Conservation (phyloP, 2,329 filamentous ascomycete species). For the Pestalotiopsis sp. region DNA sequence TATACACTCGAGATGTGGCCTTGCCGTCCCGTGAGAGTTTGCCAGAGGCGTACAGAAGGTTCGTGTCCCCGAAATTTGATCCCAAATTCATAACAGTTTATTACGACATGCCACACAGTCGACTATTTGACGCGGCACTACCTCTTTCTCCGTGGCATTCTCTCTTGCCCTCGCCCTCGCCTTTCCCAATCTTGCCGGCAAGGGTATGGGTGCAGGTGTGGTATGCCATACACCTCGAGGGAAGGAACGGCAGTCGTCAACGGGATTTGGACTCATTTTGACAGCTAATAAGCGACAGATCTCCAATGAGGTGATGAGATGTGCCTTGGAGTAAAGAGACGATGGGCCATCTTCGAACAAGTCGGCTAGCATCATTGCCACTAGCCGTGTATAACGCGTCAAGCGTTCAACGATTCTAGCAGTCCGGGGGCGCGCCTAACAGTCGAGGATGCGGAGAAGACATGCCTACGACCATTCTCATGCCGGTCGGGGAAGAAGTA, state of each 20-base stretch:
- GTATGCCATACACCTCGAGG: not conserved
- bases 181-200: not conserved
- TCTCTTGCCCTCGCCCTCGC: not conserved
- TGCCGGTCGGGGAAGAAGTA: no score
- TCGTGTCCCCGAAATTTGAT: not conserved
- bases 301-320: not conserved
- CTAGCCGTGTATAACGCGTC: not conserved
- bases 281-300: not conserved
- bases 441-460: no score
- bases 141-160: not conserved
- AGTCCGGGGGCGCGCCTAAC: not conserved
- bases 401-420: not conserved
- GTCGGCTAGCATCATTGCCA: not conserved
- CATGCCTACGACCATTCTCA: no score
- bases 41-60: not conserved
- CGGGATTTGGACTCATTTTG: not conserved
- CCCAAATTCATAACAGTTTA: not conserved
- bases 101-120: not conserved
- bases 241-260: not conserved
- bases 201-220: not conserved
- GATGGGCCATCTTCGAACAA: not conserved
- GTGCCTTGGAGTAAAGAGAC: not conserved
- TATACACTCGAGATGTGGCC: not conserved
- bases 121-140: not conserved
- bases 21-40: not conserved